Evolutionary conservation across 2,329 filamentous ascomycete genomes (phyloP).

Genomic region (Dothideomycetidae sp.): DNA sequence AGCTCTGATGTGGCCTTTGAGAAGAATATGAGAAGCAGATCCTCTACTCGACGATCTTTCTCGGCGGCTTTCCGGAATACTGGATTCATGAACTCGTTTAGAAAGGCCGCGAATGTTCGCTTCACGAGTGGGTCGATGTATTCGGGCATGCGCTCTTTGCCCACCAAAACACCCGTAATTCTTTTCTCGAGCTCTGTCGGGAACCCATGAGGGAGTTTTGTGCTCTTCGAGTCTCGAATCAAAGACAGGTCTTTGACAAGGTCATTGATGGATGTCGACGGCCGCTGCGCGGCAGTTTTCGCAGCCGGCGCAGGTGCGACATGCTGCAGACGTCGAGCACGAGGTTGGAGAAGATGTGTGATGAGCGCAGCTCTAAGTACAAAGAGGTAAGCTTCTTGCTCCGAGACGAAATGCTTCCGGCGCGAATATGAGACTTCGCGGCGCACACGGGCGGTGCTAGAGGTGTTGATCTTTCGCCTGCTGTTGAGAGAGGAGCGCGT

Average conservation of each 20-base stretch:
- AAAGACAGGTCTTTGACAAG: conserved; percentile 75
- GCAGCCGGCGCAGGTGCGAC: conserved; percentile 43
- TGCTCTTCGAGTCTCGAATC: conserved; percentile 53
- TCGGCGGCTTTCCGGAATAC: conserved; percentile 83
- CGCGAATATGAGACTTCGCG: conserved; percentile 25
- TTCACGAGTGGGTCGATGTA: conserved; percentile 86
- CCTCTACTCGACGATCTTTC: conserved; percentile 84
- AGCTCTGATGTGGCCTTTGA: conserved; percentile 86
- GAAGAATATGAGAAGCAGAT: conserved; percentile 90
- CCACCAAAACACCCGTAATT: conserved; percentile 65
- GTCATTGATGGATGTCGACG: conserved; percentile 61
- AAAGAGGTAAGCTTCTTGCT: conserved; percentile 80
- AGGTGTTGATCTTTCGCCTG: conserved; percentile 30
- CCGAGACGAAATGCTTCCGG: conserved; percentile 26
- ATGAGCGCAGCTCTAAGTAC: conserved; percentile 84
- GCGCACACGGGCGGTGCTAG: conserved; percentile 25
- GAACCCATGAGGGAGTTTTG: conserved; percentile 57
- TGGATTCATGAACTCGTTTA: conserved; percentile 82
- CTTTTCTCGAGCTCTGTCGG: conserved; percentile 60
- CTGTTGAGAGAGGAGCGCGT: conserved; percentile 21
- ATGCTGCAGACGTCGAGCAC: conserved; percentile 79
- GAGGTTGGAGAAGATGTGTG: conserved; percentile 81
- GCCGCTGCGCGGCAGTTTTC: conserved; percentile 45
- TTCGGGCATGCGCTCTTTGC: conserved; percentile 70
- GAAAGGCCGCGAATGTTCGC: conserved; percentile 84